Percentiles rank a stretch among this genome's conserved stretches.
These are phyloP conservation scores for Calendula officinalis DNA, from an alignment of 129 eudicot species.

Conservation along the genomic window DNA sequence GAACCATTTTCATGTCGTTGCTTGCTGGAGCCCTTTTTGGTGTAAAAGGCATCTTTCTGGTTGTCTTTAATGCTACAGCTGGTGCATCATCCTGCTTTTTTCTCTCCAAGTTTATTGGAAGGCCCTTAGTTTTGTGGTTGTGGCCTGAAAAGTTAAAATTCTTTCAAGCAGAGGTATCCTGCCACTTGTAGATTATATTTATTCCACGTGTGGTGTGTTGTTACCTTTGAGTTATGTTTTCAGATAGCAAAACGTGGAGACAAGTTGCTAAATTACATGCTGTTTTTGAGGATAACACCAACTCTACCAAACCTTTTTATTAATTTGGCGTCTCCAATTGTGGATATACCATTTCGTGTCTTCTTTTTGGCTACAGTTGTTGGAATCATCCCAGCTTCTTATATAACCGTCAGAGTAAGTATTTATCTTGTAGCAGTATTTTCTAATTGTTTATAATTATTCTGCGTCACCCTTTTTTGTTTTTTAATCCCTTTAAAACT, in stretches of 20 bases:
- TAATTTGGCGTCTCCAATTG: slow-evolving; percentile 93
- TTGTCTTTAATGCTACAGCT: slow-evolving; percentile 92
- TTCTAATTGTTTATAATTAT: too few species aligned
- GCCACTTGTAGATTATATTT: neutral
- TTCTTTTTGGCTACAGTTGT: slow-evolving; percentile 88
- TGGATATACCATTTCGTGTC: slow-evolving; percentile 89
- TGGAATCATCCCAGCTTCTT: slow-evolving; percentile 90
- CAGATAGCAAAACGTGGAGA: slow-evolving; percentile 90
- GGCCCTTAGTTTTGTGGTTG: slow-evolving; percentile 85
- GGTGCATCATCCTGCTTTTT: slow-evolving; percentile 97
- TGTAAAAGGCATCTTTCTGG: slow-evolving; percentile 88
- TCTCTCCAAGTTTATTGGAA: slow-evolving; percentile 84
- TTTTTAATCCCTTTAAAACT: too few species aligned
- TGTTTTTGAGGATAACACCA: slow-evolving; percentile 85
- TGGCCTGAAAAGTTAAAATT: slow-evolving; percentile 90
- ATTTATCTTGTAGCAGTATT: neutral
- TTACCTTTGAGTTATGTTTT: slow-evolving; percentile 17
- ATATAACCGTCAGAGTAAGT: slow-evolving; percentile 83
- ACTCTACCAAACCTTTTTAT: slow-evolving; percentile 89
- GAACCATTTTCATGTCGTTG: slow-evolving; percentile 93
- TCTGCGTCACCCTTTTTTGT: neutral
- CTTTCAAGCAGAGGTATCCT: slow-evolving; percentile 82
- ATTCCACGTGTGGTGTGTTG: neutral
- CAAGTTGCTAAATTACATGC: slow-evolving; percentile 87
- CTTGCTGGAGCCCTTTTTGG: slow-evolving; percentile 97